These are phyloP conservation scores for Aspergillus nanangensis DNA, from an alignment of 495 filamentous ascomycete species.

Conservation along the genomic window DNA sequence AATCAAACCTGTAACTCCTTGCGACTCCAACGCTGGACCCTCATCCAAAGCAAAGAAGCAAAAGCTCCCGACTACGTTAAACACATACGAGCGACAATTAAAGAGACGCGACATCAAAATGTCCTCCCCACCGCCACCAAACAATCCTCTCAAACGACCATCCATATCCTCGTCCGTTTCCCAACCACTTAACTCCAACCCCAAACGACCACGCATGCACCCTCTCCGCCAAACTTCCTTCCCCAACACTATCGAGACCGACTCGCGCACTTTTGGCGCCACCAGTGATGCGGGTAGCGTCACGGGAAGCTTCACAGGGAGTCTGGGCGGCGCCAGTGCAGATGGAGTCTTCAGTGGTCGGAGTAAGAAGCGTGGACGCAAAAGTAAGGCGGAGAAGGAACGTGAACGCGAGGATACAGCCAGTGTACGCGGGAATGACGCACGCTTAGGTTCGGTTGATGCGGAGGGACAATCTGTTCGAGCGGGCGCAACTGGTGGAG, in stretches of 20 bases:
- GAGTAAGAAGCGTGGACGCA: slow-evolving; percentile 61
- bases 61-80: too few species aligned
- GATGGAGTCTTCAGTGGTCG: slow-evolving; percentile 38
- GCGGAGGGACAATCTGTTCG: slow-evolving; percentile 38
- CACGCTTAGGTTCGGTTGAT: slow-evolving; percentile 40
- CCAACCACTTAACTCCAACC: slow-evolving; percentile 26
- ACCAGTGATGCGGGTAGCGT: slow-evolving; percentile 64
- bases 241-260: slow-evolving; percentile 50
- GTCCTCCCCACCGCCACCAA: slow-evolving; percentile 41
- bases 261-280: slow-evolving; percentile 60
- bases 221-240: slow-evolving; percentile 89
- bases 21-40: too few species aligned
- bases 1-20: too few species aligned
- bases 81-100: neutral
- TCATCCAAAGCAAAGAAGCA: too few species aligned
- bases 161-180: slow-evolving; percentile 37
- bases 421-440: slow-evolving; percentile 43
- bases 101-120: slow-evolving; percentile 19
- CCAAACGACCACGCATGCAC: slow-evolving; percentile 49
- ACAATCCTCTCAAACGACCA: slow-evolving; percentile 40
- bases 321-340: slow-evolving; percentile 50
- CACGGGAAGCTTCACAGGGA: slow-evolving; percentile 56
- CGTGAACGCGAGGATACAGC: slow-evolving; percentile 46
- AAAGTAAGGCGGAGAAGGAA: slow-evolving; percentile 55
- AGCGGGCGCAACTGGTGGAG: slow-evolving; percentile 33